A percentile compares a stretch with the other conserved stretches of the same genome.
Conservation (phyloP, 2,329 filamentous ascomycete species). For the Verticillium dahliae region DNA sequence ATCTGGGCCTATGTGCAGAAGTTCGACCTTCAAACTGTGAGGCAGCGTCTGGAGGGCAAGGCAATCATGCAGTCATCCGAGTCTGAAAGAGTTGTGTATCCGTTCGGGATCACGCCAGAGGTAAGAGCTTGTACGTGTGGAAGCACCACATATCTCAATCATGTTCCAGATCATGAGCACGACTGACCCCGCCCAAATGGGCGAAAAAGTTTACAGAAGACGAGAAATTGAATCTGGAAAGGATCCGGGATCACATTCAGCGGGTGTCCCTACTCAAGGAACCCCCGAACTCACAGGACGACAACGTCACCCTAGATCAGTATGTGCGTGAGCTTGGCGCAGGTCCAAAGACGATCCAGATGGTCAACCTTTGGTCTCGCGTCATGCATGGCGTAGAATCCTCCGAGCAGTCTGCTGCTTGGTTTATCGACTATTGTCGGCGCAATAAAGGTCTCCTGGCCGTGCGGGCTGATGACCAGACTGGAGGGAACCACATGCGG, state of each 20-base stretch:
- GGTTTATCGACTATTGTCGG: conserved; percentile 30
- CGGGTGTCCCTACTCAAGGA: conserved; percentile 19
- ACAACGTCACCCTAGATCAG: conserved; percentile 24
- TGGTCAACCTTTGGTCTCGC: conserved; percentile 27
- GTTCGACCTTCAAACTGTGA: conserved; percentile 20
- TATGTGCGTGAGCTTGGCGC: conserved; percentile 25
- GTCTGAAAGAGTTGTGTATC: conserved; percentile 19
- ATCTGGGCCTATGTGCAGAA: conserved; percentile 1
- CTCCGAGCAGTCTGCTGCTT: conserved; percentile 25
- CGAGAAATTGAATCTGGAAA: conserved; percentile 25
- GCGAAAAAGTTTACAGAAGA: conserved; percentile 17
- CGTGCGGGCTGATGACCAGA: conserved; percentile 25
- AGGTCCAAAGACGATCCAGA: conserved; percentile 19
- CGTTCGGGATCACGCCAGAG: conserved; percentile 23
- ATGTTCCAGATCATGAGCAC: too few species aligned
- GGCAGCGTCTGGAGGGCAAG: conserved; percentile 21
- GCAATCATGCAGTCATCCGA: conserved; percentile 21
- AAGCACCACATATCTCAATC: background rate
- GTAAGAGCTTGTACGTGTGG: conserved; percentile 8
- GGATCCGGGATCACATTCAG: conserved; percentile 26
- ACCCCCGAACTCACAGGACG: conserved; percentile 17
- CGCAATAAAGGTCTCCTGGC: conserved; percentile 24
- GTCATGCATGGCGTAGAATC: conserved; percentile 31
- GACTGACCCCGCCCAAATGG: background rate
- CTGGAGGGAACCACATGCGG: conserved; percentile 26